Conservation (phyloP, 2,329 filamentous ascomycete species). For the Penicillium glabrum region DNA sequence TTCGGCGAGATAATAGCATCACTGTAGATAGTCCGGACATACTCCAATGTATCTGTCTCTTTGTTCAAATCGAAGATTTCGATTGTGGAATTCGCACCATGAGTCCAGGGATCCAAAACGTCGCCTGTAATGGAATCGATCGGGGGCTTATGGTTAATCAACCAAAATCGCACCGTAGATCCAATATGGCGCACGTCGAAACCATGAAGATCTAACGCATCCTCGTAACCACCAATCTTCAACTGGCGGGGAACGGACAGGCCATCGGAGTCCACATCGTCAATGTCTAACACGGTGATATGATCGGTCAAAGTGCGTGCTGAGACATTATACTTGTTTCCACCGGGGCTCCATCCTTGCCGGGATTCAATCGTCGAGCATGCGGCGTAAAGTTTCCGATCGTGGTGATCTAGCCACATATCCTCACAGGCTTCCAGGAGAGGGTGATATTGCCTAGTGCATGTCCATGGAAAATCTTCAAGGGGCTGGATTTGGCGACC, state of each 20-base stretch:
- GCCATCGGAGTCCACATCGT: slow-evolving; percentile 19
- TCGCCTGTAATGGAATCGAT: slow-evolving; percentile 31
- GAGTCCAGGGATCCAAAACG: slow-evolving; percentile 26
- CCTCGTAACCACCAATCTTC: slow-evolving; percentile 13
- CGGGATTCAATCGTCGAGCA: slow-evolving; percentile 23
- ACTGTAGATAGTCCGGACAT: slow-evolving; percentile 34
- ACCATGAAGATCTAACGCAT: slow-evolving; percentile 32
- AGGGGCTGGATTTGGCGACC: slow-evolving; percentile 31
- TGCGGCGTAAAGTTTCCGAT: slow-evolving; percentile 26
- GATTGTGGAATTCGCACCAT: slow-evolving; percentile 40
- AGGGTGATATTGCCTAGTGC: slow-evolving; percentile 23
- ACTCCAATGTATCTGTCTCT: slow-evolving; percentile 24
- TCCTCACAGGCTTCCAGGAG: slow-evolving; percentile 32
- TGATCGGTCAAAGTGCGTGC: slow-evolving; percentile 24
- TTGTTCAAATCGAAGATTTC: slow-evolving; percentile 34
- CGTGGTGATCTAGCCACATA: slow-evolving; percentile 28
- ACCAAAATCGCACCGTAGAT: slow-evolving; percentile 27
- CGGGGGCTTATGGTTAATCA: slow-evolving; percentile 37
- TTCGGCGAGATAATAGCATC: slow-evolving; percentile 37
- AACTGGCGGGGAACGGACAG: slow-evolving; percentile 20
- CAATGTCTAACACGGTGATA: slow-evolving; percentile 29
- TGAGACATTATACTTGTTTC: slow-evolving; percentile 21
- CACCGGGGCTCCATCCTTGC: slow-evolving; percentile 23
- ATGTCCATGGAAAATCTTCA: slow-evolving; percentile 31
- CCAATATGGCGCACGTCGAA: slow-evolving; percentile 31